These are phyloP conservation scores for Rhinocladiella mackenziei DNA, from an alignment of 2,329 filamentous ascomycete genomes.

Conservation along the genomic window DNA sequence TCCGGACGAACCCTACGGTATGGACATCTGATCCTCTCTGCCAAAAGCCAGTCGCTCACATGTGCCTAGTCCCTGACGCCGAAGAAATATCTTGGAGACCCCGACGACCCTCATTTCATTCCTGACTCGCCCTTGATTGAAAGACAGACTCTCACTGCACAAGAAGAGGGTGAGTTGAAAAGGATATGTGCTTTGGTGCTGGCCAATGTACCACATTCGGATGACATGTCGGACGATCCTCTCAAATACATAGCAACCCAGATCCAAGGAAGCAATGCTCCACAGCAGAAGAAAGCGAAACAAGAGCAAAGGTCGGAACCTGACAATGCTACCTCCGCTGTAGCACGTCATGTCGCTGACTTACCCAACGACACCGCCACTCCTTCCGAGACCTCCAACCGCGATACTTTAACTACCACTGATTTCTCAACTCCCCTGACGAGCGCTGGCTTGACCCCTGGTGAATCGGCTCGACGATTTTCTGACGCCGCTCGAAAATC, in stretches of 20 bases:
- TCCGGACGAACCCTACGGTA: slow-evolving; percentile 16
- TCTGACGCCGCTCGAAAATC: slow-evolving; percentile 26
- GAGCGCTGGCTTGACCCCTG: slow-evolving; percentile 29
- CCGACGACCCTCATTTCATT: slow-evolving; percentile 31
- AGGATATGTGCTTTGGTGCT: slow-evolving; percentile 34
- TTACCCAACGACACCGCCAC: slow-evolving; percentile 20
- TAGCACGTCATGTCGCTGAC: slow-evolving; percentile 22
- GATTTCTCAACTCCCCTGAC: slow-evolving; percentile 29
- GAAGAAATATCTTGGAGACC: slow-evolving; percentile 38
- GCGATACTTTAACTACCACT: slow-evolving; percentile 21
- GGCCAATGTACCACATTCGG: slow-evolving; percentile 28
- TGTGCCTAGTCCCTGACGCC: slow-evolving; percentile 14
- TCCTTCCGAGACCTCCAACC: slow-evolving; percentile 24
- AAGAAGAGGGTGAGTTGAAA: slow-evolving; percentile 36
- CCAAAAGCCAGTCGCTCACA: slow-evolving; percentile 1
- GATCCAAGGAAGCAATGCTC: slow-evolving; percentile 33
- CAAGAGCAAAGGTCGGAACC: slow-evolving; percentile 25
- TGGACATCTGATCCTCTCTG: neutral
- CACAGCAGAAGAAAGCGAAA: slow-evolving; percentile 21
- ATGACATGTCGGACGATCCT: slow-evolving; percentile 29
- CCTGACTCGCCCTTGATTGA: slow-evolving; percentile 35
- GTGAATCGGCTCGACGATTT: slow-evolving; percentile 24
- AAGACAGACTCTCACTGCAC: slow-evolving; percentile 34
- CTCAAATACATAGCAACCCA: slow-evolving; percentile 32
- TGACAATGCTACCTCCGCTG: slow-evolving; percentile 9